A percentile compares a stretch with the other conserved stretches of the same genome.
Evolutionary conservation across 345 rosid species (phyloP).

Genomic region (Euphorbia pulcherrima): DNA sequence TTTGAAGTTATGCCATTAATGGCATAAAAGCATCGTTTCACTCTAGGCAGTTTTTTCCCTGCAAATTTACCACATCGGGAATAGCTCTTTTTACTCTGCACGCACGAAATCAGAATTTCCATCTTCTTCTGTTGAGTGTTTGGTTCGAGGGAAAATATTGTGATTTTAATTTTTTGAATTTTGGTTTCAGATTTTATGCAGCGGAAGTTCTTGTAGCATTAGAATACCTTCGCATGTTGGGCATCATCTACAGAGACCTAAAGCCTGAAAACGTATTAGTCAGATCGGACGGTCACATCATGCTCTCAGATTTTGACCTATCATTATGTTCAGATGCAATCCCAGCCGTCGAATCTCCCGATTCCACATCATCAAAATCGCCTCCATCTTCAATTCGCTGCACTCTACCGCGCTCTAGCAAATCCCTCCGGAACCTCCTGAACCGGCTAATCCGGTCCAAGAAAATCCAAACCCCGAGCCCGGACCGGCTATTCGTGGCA

Average conservation of each 20-base stretch:
- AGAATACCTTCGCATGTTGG: slow-evolving; percentile 94
- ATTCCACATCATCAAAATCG: slow-evolving; percentile 29
- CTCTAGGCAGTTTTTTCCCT: slow-evolving; percentile 8
- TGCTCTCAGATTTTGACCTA: slow-evolving; percentile 94
- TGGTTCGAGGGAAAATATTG: background rate
- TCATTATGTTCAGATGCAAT: slow-evolving; percentile 72
- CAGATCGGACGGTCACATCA: slow-evolving; percentile 94
- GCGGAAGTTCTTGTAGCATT: slow-evolving; percentile 88
- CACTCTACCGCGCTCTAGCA: slow-evolving; percentile 26
- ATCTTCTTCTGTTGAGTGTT: background rate
- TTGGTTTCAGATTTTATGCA: slow-evolving; percentile 64
- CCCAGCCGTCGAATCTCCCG: slow-evolving; percentile 79
- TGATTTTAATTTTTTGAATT: background rate
- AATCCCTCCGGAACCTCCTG: slow-evolving; percentile 43
- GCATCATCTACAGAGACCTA: slow-evolving; percentile 88
- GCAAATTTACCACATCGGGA: slow-evolving; percentile 10
- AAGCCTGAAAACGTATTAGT: slow-evolving; percentile 92
- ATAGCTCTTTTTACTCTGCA: slow-evolving; percentile 9
- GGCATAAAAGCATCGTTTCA: slow-evolving; percentile 14
- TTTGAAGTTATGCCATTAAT: slow-evolving; percentile 24
- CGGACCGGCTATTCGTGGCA: slow-evolving; percentile 67
- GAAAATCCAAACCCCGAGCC: slow-evolving; percentile 47
- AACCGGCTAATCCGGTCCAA: slow-evolving; percentile 56
- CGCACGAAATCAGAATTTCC: slow-evolving; percentile 19
- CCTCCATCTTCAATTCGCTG: slow-evolving; percentile 6